Evolutionary conservation across 306 rosid genomes (phyloP), one percentile per base, ranked within the genome.

Genomic region (Styphnolobium japonicum): DNA sequence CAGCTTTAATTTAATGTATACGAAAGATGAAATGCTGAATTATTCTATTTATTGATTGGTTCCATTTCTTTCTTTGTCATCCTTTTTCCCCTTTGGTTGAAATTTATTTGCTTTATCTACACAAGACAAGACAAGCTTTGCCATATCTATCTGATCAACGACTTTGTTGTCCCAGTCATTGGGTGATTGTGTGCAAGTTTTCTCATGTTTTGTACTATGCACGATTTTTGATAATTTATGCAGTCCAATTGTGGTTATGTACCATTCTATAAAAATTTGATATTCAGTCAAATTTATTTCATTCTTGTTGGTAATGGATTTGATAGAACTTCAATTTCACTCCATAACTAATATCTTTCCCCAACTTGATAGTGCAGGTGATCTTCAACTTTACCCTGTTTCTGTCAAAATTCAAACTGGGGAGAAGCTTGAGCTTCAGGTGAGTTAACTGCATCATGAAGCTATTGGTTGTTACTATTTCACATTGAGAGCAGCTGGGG

Each of bases 381-480:
- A 95, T 76, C 92, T 96, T 80, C 97, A 91, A 73, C 97, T 96
- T 71, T 96, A 85, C 67, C 90, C 99, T 6, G 90, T 96, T 55
- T 76, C 94, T 65, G 98, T 91, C 82, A 96, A 96, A 90, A 85
- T 93, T 66, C 99, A 91, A 73, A 89, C 84, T 69, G 98, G 98
- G 40, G 99, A 96, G 83, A 96, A 91, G 86, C 96, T 93, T 71
- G 99, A 96, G 79, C 92, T 96, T 48, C 99, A 95, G 92, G 99
- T 93, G 76, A 86, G 93, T 84, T 71, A 67, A 62, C 57, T 80
- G 14, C 58, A 79, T 36, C 27, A 14, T 51, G 49, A 57, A 53
- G 27, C 68, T 62, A 70, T 62, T 80, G 71, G 36, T 56, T 65
- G 46, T 67, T 66, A 52, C 4, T 11, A 37, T 70, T 40, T 69